Conservation (phyloP, 2,329 filamentous ascomycete genomes). For the Aphanocladium album region DNA sequence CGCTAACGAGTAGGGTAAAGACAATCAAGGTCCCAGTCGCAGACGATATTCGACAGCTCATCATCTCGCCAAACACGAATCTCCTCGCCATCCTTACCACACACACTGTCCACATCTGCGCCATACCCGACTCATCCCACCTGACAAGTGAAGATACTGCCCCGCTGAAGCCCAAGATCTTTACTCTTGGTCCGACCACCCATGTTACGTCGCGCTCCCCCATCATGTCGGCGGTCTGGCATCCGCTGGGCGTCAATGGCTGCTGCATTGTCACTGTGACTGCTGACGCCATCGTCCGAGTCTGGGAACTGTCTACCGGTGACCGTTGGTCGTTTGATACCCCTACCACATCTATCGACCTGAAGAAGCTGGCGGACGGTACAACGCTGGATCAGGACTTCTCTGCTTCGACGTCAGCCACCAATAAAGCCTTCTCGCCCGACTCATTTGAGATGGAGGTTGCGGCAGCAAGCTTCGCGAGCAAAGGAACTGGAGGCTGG, state of each 20-base stretch:
- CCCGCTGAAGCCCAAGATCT: slow-evolving; percentile 75
- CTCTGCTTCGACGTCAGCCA: slow-evolving; percentile 65
- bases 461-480: slow-evolving; percentile 76
- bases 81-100: slow-evolving; percentile 81
- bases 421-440: slow-evolving; percentile 78
- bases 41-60: slow-evolving; percentile 77
- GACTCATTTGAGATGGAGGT: slow-evolving; percentile 93
- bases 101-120: slow-evolving; percentile 80
- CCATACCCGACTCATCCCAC: slow-evolving; percentile 76
- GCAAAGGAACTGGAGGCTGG: slow-evolving; percentile 71
- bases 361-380: slow-evolving; percentile 84
- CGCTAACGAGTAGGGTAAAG: slow-evolving; percentile 36
- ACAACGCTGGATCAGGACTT: slow-evolving; percentile 79
- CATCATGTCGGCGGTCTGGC: slow-evolving; percentile 81
- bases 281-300: slow-evolving; percentile 75
- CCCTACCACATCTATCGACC: slow-evolving; percentile 76
- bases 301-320: slow-evolving; percentile 84
- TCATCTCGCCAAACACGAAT: slow-evolving; percentile 75
- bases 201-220: slow-evolving; percentile 83
- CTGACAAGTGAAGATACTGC: slow-evolving; percentile 63
- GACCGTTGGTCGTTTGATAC: slow-evolving; percentile 85
- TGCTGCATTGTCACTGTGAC: slow-evolving; percentile 84
- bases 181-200: slow-evolving; percentile 85
- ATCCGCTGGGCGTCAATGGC: slow-evolving; percentile 79
- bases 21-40: slow-evolving; percentile 72